Conservation (phyloP, 2,329 filamentous ascomycete species). For the Curvularia sp. region DNA sequence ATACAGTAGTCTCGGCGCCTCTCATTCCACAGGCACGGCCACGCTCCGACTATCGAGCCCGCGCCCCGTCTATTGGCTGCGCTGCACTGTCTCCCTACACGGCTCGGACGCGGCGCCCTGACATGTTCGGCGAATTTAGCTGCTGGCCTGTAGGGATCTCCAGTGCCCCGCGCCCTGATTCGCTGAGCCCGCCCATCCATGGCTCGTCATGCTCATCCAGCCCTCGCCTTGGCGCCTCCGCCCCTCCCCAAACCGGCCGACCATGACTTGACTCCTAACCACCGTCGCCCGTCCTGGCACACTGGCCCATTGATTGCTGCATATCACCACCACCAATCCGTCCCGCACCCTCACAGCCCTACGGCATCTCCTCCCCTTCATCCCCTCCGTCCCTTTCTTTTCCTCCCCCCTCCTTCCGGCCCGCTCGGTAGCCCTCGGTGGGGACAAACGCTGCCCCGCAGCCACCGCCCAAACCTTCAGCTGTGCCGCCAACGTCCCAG, state of each 20-base stretch:
- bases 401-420: background rate
- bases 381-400: background rate
- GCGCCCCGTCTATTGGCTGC: conserved; percentile 21
- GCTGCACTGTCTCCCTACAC: conserved; percentile 9
- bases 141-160: conserved; percentile 17
- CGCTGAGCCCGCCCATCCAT: conserved; percentile 3
- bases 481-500: background rate
- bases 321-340: conserved; percentile 10
- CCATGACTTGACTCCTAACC: background rate
- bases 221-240: conserved; percentile 28
- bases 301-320: background rate
- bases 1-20: conserved; percentile 22
- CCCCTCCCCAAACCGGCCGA: conserved; percentile 27
- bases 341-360: background rate
- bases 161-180: conserved; percentile 12
- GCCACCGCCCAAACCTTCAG: background rate
- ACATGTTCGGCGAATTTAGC: conserved; percentile 25
- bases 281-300: background rate
- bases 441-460: background rate
- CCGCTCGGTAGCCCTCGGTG: background rate
- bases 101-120: conserved; percentile 26
- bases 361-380: background rate
- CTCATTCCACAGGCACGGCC: conserved; percentile 14
- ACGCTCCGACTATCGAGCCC: no score
- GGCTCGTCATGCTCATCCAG: background rate